Evolutionary conservation across 1,284 basidiomycete species (phyloP).

Genomic region (Takashimella koratensis): DNA sequence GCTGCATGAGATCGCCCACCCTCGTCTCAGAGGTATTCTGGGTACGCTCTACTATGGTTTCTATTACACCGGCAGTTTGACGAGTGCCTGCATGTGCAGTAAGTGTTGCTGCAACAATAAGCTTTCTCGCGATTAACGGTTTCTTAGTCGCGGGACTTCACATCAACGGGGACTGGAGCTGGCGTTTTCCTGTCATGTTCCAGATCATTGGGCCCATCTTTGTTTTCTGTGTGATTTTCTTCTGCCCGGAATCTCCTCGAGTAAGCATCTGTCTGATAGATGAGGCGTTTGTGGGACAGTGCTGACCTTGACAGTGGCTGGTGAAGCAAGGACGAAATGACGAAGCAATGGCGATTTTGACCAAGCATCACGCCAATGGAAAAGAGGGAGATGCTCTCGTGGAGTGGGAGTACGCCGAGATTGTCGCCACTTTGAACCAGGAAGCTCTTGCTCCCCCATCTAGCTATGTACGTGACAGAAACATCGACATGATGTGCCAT

Average conservation of each 20-base stretch:
- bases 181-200: slow-evolving; percentile 15
- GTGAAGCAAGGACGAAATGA: slow-evolving; percentile 26
- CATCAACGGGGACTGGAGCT: slow-evolving; percentile 16
- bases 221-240: no score
- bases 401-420: slow-evolving; percentile 28
- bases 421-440: slow-evolving; percentile 24
- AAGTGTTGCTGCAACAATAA: not conserved
- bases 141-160: slow-evolving; percentile 8
- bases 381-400: slow-evolving; percentile 22
- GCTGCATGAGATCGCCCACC: slow-evolving; percentile 26
- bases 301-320: no score
- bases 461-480: no score
- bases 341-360: slow-evolving; percentile 31
- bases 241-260: no score
- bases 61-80: slow-evolving; percentile 14
- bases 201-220: slow-evolving; percentile 4
- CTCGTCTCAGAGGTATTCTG: slow-evolving; percentile 23
- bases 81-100: slow-evolving; percentile 9
- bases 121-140: not conserved
- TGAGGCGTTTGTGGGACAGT: no score
- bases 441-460: no score
- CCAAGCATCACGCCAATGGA: slow-evolving; percentile 30
- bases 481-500: no score
- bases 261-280: no score
- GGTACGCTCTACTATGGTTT: slow-evolving; percentile 11